Base-by-base conservation (phyloP, 163 green algal genomes). In the Prototheca wickerhamii region DNA sequence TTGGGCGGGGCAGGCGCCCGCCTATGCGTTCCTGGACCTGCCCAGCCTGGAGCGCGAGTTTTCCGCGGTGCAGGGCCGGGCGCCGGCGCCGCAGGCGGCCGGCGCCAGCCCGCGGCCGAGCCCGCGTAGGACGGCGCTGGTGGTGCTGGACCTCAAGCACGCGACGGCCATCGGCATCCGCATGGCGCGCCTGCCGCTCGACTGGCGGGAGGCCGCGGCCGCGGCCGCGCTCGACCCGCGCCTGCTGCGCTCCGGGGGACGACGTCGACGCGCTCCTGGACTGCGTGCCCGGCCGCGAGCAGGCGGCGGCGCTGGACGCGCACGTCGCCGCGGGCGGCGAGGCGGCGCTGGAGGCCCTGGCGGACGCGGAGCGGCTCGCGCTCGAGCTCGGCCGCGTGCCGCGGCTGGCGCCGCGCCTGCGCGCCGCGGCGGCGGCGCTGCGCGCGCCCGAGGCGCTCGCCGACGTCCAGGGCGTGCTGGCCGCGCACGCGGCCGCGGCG, bases 251-350 rank as follows among this genome's bases (percentile, higher is more conserved):
- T 63, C 43, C n/a, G 61, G 61, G n/a, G 18, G 77, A 81, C 17
- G 71, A 75, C 33, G 74, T 81, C 28, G n/a, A 50, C 1, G 61
- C 77, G 2, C 55, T 84, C 31, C 42, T 70, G 58, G 43, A 73
- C 28, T 84, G 77, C 57, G 42, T 72, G 31, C 77, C 77, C 26
- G 74, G 25, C 2, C 60, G 72, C 21, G 76, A 82, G 2, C 73
- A 84, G 62, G 21, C 28, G 8, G 58, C 58, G 25, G 46, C 76
- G 67, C 71, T 84, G 53, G 54, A 66, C 32, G 63, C 67, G 12
- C 77, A 70, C 59, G 53, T 83, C 34, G 33, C 49, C 32, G 32
- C 50, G 0, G 76, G 69, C 10, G 77, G 67, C 37, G 42, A 52
- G 12, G 28, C 56, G 3, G 54, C 56, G n/a, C n/a, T n/a, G n/a